phyloP scores from a whole-genome alignment of 192 early-diverging fungal genomes.

The Linnemannia elongata region DNA sequence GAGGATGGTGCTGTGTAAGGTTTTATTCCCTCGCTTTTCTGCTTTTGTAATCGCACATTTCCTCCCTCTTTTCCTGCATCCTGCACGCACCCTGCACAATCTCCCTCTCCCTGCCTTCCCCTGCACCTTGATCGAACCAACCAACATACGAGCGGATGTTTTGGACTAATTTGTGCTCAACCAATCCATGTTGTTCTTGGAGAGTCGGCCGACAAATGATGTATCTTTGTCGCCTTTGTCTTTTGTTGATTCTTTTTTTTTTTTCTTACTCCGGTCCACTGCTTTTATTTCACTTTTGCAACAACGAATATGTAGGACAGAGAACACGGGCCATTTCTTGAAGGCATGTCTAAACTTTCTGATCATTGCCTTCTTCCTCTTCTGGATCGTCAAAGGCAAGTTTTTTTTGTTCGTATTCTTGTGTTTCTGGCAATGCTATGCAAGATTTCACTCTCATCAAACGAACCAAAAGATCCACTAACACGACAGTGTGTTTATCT shows the following conservation, averaged over 20 bases:
- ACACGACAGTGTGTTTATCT: neutral
- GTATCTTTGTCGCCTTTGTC: neutral
- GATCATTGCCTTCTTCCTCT: slow-evolving; percentile 37
- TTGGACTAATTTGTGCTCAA: neutral
- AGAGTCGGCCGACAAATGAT: too few species aligned
- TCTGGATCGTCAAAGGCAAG: slow-evolving; percentile 51
- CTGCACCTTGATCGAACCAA: neutral
- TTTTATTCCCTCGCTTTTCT: neutral
- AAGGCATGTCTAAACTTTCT: slow-evolving; percentile 49
- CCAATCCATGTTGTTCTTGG: neutral
- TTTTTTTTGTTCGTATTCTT: neutral
- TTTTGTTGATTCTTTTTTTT: neutral
- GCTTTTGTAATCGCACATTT: neutral
- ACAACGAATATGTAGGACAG: slow-evolving; percentile 19
- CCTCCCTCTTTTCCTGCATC: neutral
- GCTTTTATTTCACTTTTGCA: neutral
- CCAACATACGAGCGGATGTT: neutral
- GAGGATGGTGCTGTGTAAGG: slow-evolving; percentile 59
- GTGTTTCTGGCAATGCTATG: neutral
- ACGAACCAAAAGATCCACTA: neutral
- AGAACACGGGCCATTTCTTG: slow-evolving; percentile 54
- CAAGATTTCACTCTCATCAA: neutral
- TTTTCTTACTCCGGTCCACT: neutral
- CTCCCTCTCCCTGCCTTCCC: neutral
- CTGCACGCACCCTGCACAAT: neutral